Conservation (phyloP, 441 rosid genomes). For the Arabidopsis hybrid region DNA sequence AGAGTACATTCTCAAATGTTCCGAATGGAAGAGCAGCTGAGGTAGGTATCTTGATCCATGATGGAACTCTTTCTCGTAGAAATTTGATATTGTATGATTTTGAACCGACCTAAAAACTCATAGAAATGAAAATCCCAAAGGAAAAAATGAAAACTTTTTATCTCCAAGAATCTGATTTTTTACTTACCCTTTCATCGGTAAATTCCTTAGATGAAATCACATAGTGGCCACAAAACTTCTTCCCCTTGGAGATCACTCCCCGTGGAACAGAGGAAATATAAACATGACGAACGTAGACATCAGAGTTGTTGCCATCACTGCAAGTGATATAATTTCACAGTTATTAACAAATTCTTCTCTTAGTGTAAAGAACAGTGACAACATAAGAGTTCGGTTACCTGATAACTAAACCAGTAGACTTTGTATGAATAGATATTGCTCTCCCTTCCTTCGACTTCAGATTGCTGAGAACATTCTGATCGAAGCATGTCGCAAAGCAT, state of each 20-base stretch:
- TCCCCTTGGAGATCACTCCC: conserved; percentile 55
- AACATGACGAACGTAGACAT: conserved; percentile 50
- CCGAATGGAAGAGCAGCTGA: conserved; percentile 86
- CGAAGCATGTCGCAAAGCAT: conserved; percentile 91
- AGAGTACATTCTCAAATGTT: conserved; percentile 65
- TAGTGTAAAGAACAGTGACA: conserved; percentile 6
- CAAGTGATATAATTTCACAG: conserved; percentile 31
- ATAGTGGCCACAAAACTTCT: conserved; percentile 70
- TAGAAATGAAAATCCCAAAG: conserved; percentile 26
- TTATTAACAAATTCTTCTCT: conserved; percentile 21
- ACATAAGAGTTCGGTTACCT: conserved; percentile 45
- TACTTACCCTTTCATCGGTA: conserved; percentile 63
- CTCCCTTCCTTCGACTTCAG: conserved; percentile 73
- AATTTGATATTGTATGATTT: conserved; percentile 77
- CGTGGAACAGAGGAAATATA: conserved; percentile 48
- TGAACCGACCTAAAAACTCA: conserved; percentile 70
- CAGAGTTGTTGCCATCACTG: conserved; percentile 58
- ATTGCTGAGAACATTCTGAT: conserved; percentile 63
- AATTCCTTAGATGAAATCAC: conserved; percentile 73
- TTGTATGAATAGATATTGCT: conserved; percentile 57
- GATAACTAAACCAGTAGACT: conserved; percentile 58
- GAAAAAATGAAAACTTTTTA: not conserved
- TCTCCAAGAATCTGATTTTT: conserved; percentile 11
- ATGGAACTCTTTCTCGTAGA: conserved; percentile 69
- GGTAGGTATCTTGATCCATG: conserved; percentile 80